Conservation (phyloP, 1,139 yeast species). For the Hemisphaericaspora xylofermentans region DNA sequence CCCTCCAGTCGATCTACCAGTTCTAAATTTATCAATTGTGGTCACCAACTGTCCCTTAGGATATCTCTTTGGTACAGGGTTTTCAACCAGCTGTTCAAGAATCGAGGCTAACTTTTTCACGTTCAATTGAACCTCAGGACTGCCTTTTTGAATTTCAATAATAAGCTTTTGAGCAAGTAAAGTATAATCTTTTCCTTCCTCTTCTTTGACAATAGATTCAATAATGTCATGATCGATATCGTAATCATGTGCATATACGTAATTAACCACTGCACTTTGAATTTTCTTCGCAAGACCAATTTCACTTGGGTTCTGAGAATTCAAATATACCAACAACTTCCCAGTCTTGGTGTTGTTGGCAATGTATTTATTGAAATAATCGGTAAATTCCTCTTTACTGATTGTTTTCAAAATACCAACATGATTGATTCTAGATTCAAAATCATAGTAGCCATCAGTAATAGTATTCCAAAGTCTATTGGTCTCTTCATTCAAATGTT, state of each 20-base stretch:
- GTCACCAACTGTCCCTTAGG: conserved; percentile 27
- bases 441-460: conserved; percentile 76
- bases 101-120: conserved; percentile 16
- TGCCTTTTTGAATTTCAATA: conserved; percentile 9
- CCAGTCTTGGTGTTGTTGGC: conserved; percentile 37
- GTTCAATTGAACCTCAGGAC: background rate
- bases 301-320: conserved; percentile 51
- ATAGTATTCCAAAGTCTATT: conserved; percentile 65
- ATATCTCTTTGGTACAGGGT: conserved; percentile 28
- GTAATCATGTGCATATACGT: conserved; percentile 22
- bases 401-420: conserved; percentile 55
- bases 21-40: conserved; percentile 26
- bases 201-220: conserved; percentile 24
- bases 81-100: conserved; percentile 14
- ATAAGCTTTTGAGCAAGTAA: conserved; percentile 15
- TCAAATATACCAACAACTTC: conserved; percentile 63
- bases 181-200: conserved; percentile 17
- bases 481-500: conserved; percentile 77
- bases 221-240: conserved; percentile 27
- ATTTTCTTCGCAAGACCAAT: conserved; percentile 24
- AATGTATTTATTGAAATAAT: conserved; percentile 52
- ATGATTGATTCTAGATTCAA: conserved; percentile 54
- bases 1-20: conserved; percentile 26
- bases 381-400: conserved; percentile 55
- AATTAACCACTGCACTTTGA: conserved; percentile 29